Evolutionary conservation across 768 basidiomycete species (phyloP).

Genomic region (Lentinula detonsa): DNA sequence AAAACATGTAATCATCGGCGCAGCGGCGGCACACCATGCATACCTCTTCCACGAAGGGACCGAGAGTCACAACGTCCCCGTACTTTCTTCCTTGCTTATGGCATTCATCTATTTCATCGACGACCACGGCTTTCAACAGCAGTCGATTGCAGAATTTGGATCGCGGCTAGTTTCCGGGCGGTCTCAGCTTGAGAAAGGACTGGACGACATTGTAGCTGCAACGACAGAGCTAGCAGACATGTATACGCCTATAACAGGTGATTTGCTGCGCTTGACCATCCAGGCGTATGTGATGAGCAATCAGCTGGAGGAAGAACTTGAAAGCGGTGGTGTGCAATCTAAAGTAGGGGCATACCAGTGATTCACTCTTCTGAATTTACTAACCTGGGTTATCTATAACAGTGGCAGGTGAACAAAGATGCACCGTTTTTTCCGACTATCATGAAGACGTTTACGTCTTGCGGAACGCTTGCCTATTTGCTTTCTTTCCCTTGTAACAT

Average conservation of each 20-base stretch:
- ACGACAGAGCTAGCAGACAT: not conserved
- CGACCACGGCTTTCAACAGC: not conserved
- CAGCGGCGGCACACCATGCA: not conserved
- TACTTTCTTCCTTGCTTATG: not conserved
- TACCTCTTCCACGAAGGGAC: not conserved
- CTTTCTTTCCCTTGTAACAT: not conserved
- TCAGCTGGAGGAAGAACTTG: conserved; percentile 6
- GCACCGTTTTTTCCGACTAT: conserved; percentile 7
- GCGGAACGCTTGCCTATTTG: conserved; percentile 3
- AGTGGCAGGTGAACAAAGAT: conserved; percentile 8
- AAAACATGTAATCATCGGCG: conserved; percentile 1
- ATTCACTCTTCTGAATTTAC: not conserved
- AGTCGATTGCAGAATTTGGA: not conserved
- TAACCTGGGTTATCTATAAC: not conserved
- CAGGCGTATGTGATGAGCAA: conserved; percentile 10
- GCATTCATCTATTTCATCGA: not conserved
- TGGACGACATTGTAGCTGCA: not conserved
- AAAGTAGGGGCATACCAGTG: not conserved
- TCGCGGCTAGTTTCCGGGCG: not conserved
- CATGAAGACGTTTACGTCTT: conserved; percentile 8
- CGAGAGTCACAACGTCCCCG: not conserved
- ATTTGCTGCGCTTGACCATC: conserved; percentile 5
- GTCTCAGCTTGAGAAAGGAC: conserved; percentile 1
- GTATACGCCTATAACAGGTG: conserved; percentile 4
- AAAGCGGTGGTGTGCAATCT: not conserved